phyloP scores from a whole-genome alignment of 805 yeast genomes.

The Cyberlindnera samutprakarnensis region DNA sequence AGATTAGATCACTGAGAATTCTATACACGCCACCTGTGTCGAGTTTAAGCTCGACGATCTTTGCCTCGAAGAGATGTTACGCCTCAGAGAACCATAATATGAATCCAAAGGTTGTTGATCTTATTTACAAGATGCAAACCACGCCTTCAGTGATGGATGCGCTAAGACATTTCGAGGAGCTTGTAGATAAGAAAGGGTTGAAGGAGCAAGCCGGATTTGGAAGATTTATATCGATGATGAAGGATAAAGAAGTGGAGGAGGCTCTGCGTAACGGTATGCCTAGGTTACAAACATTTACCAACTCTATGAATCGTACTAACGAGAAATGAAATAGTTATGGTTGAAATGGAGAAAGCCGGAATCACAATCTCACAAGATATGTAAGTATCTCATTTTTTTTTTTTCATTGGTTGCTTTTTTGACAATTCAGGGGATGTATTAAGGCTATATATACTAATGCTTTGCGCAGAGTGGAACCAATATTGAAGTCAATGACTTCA shows the following conservation, averaged over 20 bases:
- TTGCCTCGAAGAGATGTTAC: neutral
- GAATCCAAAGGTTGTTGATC: conserved; percentile 8
- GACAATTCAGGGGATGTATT: too few species aligned
- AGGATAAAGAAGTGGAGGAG: conserved; percentile 8
- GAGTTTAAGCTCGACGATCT: neutral
- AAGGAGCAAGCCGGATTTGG: conserved; percentile 6
- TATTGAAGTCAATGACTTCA: conserved; percentile 6
- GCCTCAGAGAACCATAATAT: conserved; percentile 9
- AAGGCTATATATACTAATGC: too few species aligned
- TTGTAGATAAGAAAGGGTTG: conserved; percentile 8
- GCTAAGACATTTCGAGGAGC: conserved; percentile 2
- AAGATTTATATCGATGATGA: conserved; percentile 5
- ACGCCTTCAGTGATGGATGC: conserved; percentile 9
- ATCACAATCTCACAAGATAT: conserved; percentile 7
- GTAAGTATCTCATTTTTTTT: conserved; percentile 3
- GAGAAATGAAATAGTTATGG: too few species aligned
- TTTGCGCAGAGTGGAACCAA: conserved; percentile 6
- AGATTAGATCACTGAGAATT: too few species aligned
- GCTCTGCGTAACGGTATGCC: conserved; percentile 8
- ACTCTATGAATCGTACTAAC: too few species aligned
- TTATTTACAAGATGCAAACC: conserved; percentile 11
- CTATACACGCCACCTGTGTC: too few species aligned
- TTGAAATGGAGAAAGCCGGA: conserved; percentile 13
- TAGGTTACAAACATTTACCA: neutral
- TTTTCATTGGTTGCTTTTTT: too few species aligned